Evolutionary conservation across 2,329 filamentous ascomycete species (phyloP).

Genomic region (Aspergillus pseudonomiae): DNA sequence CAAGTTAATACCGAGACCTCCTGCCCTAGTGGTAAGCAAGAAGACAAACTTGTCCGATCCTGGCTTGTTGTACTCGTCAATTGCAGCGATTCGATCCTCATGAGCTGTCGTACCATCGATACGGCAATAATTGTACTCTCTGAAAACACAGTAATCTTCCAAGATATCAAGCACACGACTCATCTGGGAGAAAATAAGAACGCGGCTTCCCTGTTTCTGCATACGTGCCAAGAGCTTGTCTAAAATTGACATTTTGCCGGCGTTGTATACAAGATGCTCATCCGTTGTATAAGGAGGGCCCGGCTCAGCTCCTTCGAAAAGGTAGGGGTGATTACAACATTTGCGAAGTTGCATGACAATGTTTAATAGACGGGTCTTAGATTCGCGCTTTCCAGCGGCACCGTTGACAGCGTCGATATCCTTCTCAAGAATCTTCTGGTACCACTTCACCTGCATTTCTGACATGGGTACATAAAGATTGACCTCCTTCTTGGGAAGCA

Average conservation of each 20-base stretch:
- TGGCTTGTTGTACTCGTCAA: constrained; percentile 97
- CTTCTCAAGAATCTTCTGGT: constrained; percentile 97
- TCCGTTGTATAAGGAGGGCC: constrained; percentile 98
- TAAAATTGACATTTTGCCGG: constrained; percentile 96
- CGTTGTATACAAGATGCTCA: constrained; percentile 89
- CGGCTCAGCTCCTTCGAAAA: constrained; percentile 96
- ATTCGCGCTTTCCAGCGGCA: constrained; percentile 92
- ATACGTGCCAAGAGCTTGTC: constrained; percentile 87
- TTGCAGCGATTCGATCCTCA: constrained; percentile 94
- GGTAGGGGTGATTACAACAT: constrained; percentile 97
- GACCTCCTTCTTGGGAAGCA: constrained; percentile 95
- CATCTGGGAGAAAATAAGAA: constrained; percentile 99
- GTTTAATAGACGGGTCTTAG: constrained; percentile 93
- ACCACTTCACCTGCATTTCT: constrained; percentile 99
- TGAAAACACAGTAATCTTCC: constrained; percentile 97
- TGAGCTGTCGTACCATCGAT: constrained; percentile 97
- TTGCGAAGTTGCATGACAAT: constrained; percentile 99
- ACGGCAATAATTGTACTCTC: constrained; percentile 91
- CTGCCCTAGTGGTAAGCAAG: constrained; percentile 89
- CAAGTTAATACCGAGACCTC: constrained; percentile 94
- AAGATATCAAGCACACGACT: constrained; percentile 94
- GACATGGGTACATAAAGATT: constrained; percentile 98
- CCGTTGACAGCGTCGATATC: constrained; percentile 99
- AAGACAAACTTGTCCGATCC: constrained; percentile 97
- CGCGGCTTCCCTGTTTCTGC: constrained; percentile 82